Percentiles rank a stretch among this genome's conserved stretches.
Evolutionary conservation across 2,329 filamentous ascomycete species (phyloP).

Genomic region (Colletotrichum sp.): DNA sequence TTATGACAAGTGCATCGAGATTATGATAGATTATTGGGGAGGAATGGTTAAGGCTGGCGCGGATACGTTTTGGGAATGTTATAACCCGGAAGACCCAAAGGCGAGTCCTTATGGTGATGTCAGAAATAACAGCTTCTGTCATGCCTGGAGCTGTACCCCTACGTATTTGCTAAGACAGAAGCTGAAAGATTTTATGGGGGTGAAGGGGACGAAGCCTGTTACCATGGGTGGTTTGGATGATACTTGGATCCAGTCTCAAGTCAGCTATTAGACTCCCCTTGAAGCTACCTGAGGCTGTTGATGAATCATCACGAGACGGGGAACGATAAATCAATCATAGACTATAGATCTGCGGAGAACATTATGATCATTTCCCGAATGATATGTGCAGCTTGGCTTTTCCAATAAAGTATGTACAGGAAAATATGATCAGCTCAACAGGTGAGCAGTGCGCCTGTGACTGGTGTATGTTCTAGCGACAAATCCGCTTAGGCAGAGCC

Average conservation of each 20-base stretch:
- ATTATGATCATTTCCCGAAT: not conserved
- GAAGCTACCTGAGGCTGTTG: not conserved
- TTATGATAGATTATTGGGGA: constrained; percentile 36
- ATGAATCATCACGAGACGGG: not conserved
- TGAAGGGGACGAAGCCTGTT: not conserved
- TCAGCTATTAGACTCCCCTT: not conserved
- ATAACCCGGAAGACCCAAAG: constrained; percentile 28
- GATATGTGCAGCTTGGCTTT: not conserved
- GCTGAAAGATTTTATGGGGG: constrained; percentile 1
- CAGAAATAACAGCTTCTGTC: constrained; percentile 37
- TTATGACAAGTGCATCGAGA: constrained; percentile 29
- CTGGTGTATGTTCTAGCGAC: not conserved
- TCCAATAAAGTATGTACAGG: constrained; percentile 1
- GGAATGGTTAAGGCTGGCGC: constrained; percentile 35
- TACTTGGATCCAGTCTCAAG: not conserved
- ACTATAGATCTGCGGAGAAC: not conserved
- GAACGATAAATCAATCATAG: not conserved
- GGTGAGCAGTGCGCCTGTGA: not conserved
- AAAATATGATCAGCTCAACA: not conserved
- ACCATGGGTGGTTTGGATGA: constrained; percentile 2
- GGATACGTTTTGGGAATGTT: constrained; percentile 38
- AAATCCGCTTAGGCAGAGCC: not conserved
- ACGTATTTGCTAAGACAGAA: constrained; percentile 30
- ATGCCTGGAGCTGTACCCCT: constrained; percentile 37
- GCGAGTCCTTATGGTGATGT: constrained; percentile 35